Percentiles rank a stretch among this genome's conserved stretches.
These are phyloP conservation scores for Ashbya aceris DNA, from an alignment of 1,139 yeast genomes.

Conservation along the genomic window DNA sequence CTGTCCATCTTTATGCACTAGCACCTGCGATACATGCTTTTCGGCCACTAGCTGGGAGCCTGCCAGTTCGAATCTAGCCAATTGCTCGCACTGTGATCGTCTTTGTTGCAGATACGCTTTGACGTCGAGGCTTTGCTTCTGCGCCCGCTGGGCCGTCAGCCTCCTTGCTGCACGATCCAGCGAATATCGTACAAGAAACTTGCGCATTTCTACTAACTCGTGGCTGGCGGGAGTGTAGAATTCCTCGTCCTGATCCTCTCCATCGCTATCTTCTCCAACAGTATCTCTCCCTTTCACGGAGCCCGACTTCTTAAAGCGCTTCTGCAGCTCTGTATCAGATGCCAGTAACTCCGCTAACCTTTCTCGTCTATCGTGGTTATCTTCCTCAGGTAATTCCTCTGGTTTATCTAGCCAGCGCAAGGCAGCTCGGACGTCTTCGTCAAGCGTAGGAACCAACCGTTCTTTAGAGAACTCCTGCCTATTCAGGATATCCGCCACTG, in stretches of 20 bases:
- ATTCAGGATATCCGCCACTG: constrained; percentile 23
- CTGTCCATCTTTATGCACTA: constrained; percentile 35
- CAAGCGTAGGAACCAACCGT: constrained; percentile 49
- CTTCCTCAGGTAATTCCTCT: constrained; percentile 52
- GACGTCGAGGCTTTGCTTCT: constrained; percentile 12
- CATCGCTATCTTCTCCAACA: constrained; percentile 30
- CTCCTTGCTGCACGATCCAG: constrained; percentile 39
- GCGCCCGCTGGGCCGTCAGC: constrained; percentile 28
- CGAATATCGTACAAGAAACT: constrained; percentile 43
- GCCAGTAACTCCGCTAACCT: constrained; percentile 40
- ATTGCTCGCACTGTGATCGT: constrained; percentile 34
- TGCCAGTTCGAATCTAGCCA: constrained; percentile 37
- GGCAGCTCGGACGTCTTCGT: constrained; percentile 45
- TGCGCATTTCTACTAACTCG: constrained; percentile 48
- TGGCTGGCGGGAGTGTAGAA: constrained; percentile 74
- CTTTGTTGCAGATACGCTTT: constrained; percentile 37
- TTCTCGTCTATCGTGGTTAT: constrained; percentile 48
- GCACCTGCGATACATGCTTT: constrained; percentile 58
- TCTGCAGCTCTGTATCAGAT: constrained; percentile 16
- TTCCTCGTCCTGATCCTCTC: constrained; percentile 58
- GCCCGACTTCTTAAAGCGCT: constrained; percentile 18
- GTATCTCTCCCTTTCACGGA: constrained; percentile 24
- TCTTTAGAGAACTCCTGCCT: constrained; percentile 22
- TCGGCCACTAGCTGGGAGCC: constrained; percentile 67
- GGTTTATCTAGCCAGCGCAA: constrained; percentile 51